phyloP scores from a whole-genome alignment of 2,329 filamentous ascomycete genomes.

The Beauveria sp. region DNA sequence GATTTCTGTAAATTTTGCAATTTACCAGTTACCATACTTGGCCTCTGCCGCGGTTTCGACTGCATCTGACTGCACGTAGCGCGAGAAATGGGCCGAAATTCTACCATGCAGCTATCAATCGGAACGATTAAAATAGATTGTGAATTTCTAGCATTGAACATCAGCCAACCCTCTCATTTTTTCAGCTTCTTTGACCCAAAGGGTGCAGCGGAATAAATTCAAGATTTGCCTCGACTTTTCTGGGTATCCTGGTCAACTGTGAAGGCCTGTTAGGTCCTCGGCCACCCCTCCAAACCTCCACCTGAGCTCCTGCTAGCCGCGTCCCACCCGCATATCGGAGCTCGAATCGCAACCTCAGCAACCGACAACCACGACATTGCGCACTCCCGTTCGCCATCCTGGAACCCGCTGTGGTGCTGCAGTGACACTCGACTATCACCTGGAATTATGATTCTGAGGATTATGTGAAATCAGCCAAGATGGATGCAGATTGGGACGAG shows the following conservation, averaged over 20 bases:
- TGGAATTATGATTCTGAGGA: slow-evolving; percentile 27
- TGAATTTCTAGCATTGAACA: no score
- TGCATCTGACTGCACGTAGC: neutral
- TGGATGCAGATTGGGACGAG: slow-evolving; percentile 65
- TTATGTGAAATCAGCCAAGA: slow-evolving; percentile 36
- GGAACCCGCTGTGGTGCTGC: neutral
- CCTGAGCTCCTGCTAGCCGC: neutral
- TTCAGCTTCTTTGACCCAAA: no score
- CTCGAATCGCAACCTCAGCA: neutral
- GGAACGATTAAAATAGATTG: no score
- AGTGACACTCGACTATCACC: neutral
- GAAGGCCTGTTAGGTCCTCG: no score
- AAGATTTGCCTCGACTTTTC: no score
- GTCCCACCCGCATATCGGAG: slow-evolving; percentile 3
- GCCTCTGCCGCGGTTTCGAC: neutral
- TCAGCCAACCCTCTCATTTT: no score
- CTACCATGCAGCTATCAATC: no score
- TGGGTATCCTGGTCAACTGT: no score
- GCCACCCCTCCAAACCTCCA: neutral
- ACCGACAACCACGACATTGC: neutral
- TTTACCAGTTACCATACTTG: slow-evolving; percentile 10
- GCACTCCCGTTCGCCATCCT: neutral
- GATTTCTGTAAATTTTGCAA: slow-evolving; percentile 5
- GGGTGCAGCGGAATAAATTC: no score
- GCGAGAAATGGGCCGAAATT: no score